Evolutionary conservation across 306 rosid species (phyloP), one percentile per base, ranked within the genome.

Genomic region (Fragaria ananassa): DNA sequence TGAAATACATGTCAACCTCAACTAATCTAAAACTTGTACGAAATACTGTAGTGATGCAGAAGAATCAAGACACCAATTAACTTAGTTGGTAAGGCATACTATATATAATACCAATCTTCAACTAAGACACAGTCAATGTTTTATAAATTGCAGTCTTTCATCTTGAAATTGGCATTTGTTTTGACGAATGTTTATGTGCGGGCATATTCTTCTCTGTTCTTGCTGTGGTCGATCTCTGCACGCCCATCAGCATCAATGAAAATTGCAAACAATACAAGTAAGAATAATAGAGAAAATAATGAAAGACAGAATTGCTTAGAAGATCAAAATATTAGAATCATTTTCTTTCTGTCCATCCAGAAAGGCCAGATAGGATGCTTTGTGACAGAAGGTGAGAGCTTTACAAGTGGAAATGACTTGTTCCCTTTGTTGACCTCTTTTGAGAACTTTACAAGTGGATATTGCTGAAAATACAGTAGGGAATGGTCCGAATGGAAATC

Each of bases 1-100:
- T 39, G 10, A 29, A 61, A 29, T 61, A 27, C 39, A 61, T 61
- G 41, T 61, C 67, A 61, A 61, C 69, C 46, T 64, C 69, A 64
- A 64, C 69, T 64, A 64, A 64, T 64, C 6, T 13, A 25, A 17
- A 29, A 31, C 42, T 61, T 61, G 18, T 31, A 14, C 7, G 4
- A 29, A 13, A 14, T 1, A 31, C 35, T 31, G 35, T 31, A 61
- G 31, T 21, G 34, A 57, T 9, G 4, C 14, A 61, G 35, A 29
- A 12, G 19, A 29, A 61, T 61, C 67, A 61, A 61, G 34, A 29
- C 67, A 61, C 67, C 17, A 29, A 31, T 31, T 31, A 31, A 61
- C 67, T 29, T 29, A 15, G 42, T 34, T 62, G 69, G 69, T 64
- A 8, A 64, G 14, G 5, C 25, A 35, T 8, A 64, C 12, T 2